Base-by-base conservation (phyloP, 2,329 filamentous ascomycete genomes). In the Acephala macrosclerotiorum region DNA sequence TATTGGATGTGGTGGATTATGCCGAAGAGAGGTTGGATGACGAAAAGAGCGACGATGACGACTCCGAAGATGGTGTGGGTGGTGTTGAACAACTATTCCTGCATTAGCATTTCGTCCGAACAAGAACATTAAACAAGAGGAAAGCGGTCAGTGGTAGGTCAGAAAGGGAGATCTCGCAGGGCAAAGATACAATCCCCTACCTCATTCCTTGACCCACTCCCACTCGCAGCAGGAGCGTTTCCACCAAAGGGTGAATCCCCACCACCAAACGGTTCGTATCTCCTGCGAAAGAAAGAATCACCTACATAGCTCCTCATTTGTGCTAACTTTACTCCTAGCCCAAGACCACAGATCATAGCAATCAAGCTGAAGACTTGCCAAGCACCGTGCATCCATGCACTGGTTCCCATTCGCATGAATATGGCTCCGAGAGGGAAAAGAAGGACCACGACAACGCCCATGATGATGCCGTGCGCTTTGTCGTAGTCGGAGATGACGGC, bases 391-490 rank as follows among this genome's bases (percentile, higher is more conserved):
- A 87, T 69, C 55, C 73, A 75, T 3, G 75, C 67, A 56, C 81
- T 85, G 53, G 85, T 83, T 7, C 88, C 67, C 3, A 89, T 67
- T 2, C 87, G 85, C 83, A 90, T 89, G 47, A 89, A 74, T 3
- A 87, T 78, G 9, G 88, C 82, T 5, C 87, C 89, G 2, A 89
- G 69, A 0, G 89, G 89, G 68, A 88, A 90, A 25, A 88, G 77
- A 14, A 85, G 72, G 3, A 85, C 81, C 69, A 89, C 87, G 20
- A 85, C 83, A 55, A 89, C 73, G 29, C 83, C 82, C 87, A 90
- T 88, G 72, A 90, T 78, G 70, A 88, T 80, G 58, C 87, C 88
- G 67, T 90, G 87, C 0, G 83, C 79, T 55, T 70, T 75, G 2
- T 72, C 40, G 14, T 69, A 74, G 8, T 70, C 59, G 14, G 29